A percentile compares a stretch with the other conserved stretches of the same genome.
Evolutionary conservation across 2,329 filamentous ascomycete genomes (phyloP).

Genomic region (Aspergillus sclerotialis): DNA sequence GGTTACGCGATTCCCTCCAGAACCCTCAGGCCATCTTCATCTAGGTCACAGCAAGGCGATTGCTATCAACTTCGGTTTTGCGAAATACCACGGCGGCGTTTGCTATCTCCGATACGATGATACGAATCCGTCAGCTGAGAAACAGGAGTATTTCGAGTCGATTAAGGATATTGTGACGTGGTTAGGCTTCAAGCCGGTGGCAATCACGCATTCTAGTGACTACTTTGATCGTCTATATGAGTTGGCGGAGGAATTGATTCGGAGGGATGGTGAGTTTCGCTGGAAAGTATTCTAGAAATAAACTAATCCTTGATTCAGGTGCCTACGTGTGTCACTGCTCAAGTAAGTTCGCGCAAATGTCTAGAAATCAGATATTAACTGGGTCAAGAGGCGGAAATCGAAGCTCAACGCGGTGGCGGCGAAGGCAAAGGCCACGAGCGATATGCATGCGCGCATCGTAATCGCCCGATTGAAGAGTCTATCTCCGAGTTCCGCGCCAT

Average conservation of each 20-base stretch:
- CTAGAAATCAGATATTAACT: background rate
- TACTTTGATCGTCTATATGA: slow-evolving; percentile 86
- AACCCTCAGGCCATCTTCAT: slow-evolving; percentile 90
- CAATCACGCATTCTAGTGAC: slow-evolving; percentile 82
- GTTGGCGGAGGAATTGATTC: slow-evolving; percentile 77
- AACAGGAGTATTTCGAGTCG: slow-evolving; percentile 81
- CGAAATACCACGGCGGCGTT: slow-evolving; percentile 70
- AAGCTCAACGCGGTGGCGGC: slow-evolving; percentile 76
- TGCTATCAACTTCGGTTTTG: slow-evolving; percentile 93
- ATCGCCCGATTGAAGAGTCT: slow-evolving; percentile 67
- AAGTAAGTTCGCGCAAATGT: slow-evolving; percentile 29
- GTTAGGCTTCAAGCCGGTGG: slow-evolving; percentile 71
- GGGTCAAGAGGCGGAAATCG: slow-evolving; percentile 63
- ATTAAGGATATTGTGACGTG: slow-evolving; percentile 83
- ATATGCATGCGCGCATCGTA: slow-evolving; percentile 74
- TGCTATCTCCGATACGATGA: slow-evolving; percentile 82
- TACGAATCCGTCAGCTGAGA: slow-evolving; percentile 89
- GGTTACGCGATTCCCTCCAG: slow-evolving; percentile 69
- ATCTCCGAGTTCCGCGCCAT: slow-evolving; percentile 79
- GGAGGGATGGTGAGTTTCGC: slow-evolving; percentile 43
- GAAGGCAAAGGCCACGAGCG: slow-evolving; percentile 60
- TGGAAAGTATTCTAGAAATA: background rate
- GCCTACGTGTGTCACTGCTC: slow-evolving; percentile 83
- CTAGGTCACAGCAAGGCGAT: slow-evolving; percentile 95
- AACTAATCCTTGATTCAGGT: background rate